Percentiles rank a stretch among this genome's conserved stretches.
phyloP scores from a whole-genome alignment of 2,329 filamentous ascomycete species.

The Ambrosiella beaveri region DNA sequence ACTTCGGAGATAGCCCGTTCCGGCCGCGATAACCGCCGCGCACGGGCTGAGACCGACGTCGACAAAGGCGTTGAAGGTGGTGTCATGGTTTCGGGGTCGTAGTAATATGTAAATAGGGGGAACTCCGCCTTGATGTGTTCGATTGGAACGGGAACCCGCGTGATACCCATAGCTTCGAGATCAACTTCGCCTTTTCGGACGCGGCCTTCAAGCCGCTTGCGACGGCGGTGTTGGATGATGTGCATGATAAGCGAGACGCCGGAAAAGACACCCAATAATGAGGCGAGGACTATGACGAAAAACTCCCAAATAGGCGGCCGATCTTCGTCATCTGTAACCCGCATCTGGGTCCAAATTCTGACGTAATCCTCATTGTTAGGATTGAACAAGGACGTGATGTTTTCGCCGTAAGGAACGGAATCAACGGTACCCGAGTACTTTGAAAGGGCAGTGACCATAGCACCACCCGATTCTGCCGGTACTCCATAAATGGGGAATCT shows the following conservation, averaged over 20 bases:
- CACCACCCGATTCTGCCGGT: slow-evolving; percentile 45
- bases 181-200: slow-evolving; percentile 68
- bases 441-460: slow-evolving; percentile 54
- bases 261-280: slow-evolving; percentile 51
- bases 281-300: slow-evolving; percentile 49
- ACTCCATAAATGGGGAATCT: slow-evolving; percentile 73
- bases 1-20: neutral
- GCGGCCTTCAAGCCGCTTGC: slow-evolving; percentile 48
- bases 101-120: slow-evolving; percentile 61
- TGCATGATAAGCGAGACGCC: slow-evolving; percentile 59
- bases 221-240: slow-evolving; percentile 53
- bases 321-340: slow-evolving; percentile 27
- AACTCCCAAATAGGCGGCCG: slow-evolving; percentile 73
- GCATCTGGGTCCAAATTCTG: slow-evolving; percentile 40
- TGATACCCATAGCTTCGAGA: slow-evolving; percentile 71
- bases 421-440: slow-evolving; percentile 63
- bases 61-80: slow-evolving; percentile 23
- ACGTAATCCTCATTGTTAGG: slow-evolving; percentile 41
- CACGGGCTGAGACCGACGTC: neutral
- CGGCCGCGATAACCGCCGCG: slow-evolving; percentile 1
- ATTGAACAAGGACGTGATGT: slow-evolving; percentile 37
- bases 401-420: slow-evolving; percentile 37
- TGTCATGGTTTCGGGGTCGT: slow-evolving; percentile 28
- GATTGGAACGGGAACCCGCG: slow-evolving; percentile 58
- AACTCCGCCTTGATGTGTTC: slow-evolving; percentile 49